A percentile compares a stretch with the other conserved stretches of the same genome.
These are phyloP conservation scores for Adansonia rubrostipa DNA, from an alignment of 441 rosid genomes.

Conservation along the genomic window DNA sequence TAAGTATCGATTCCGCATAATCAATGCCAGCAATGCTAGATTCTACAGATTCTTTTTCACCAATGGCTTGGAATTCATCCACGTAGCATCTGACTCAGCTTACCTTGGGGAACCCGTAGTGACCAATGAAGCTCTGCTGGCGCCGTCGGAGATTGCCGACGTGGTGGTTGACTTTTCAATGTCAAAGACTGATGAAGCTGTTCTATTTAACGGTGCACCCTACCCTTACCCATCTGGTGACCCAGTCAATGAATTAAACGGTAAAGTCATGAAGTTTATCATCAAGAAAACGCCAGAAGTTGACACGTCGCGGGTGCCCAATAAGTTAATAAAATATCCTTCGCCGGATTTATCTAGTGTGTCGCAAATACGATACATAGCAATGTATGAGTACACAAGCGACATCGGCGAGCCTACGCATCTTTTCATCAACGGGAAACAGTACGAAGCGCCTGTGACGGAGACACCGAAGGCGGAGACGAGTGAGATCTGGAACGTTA, in stretches of 20 bases:
- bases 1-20: conserved; percentile 77
- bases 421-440: conserved; percentile 67
- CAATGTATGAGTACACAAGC: conserved; percentile 76
- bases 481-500: conserved; percentile 82
- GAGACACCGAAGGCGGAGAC: conserved; percentile 76
- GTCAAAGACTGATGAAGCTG: conserved; percentile 49
- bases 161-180: conserved; percentile 73
- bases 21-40: conserved; percentile 86
- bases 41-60: conserved; percentile 72
- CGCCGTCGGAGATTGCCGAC: conserved; percentile 81
- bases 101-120: conserved; percentile 52
- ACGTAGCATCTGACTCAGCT: conserved; percentile 65
- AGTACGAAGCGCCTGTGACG: conserved; percentile 63
- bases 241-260: conserved; percentile 59
- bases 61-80: conserved; percentile 62
- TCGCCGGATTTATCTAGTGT: conserved; percentile 48
- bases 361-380: conserved; percentile 57
- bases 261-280: conserved; percentile 74
- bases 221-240: conserved; percentile 80
- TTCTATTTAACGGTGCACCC: conserved; percentile 65
- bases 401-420: conserved; percentile 70
- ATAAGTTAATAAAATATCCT: conserved; percentile 50
- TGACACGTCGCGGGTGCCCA: conserved; percentile 55
- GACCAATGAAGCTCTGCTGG: conserved; percentile 53
- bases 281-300: conserved; percentile 39